phyloP scores from a whole-genome alignment of 257 asterid genomes.

The Fraxinus cuspidata region DNA sequence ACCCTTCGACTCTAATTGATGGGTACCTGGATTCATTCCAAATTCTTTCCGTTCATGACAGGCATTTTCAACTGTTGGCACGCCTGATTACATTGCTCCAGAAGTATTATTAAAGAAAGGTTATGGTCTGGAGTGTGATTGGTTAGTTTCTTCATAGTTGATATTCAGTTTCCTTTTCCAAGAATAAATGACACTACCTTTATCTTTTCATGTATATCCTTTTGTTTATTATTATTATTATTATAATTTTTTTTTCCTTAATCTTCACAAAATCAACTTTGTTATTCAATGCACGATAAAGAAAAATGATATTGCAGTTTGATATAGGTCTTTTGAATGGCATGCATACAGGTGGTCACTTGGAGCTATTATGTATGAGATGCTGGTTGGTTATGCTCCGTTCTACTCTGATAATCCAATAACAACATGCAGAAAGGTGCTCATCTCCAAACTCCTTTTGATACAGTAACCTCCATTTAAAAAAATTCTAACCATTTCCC shows the following conservation, averaged over 20 bases:
- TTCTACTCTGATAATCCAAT: constrained; percentile 84
- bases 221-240: neutral
- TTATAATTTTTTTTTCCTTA: neutral
- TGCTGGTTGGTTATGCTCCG: constrained; percentile 93
- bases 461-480: neutral
- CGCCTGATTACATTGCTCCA: constrained; percentile 98
- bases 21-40: neutral
- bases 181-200: neutral
- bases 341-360: constrained; percentile 82
- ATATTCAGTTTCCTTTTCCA: neutral
- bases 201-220: constrained; percentile 7
- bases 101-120: constrained; percentile 83
- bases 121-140: constrained; percentile 84
- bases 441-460: constrained; percentile 5
- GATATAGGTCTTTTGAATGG: constrained; percentile 4
- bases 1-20: neutral
- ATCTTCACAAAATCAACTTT: neutral
- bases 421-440: constrained; percentile 85
- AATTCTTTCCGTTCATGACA: constrained; percentile 25
- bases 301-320: neutral
- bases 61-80: constrained; percentile 97
- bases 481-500: neutral
- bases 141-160: constrained; percentile 51
- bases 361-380: constrained; percentile 88
- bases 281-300: neutral